Conservation (phyloP, 2,329 filamentous ascomycete species). For the Cercospora beticola region DNA sequence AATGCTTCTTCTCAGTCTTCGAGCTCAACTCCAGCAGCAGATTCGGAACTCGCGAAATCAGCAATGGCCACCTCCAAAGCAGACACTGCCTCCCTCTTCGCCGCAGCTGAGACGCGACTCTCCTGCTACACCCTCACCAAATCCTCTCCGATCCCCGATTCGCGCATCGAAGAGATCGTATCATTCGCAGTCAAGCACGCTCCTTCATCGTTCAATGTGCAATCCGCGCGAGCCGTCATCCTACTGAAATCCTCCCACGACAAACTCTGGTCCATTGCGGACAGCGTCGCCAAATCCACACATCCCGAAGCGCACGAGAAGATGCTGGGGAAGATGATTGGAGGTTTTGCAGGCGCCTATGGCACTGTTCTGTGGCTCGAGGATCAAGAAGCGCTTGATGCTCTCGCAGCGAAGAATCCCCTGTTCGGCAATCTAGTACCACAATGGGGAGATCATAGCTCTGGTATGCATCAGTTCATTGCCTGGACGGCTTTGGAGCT, state of each 20-base stretch:
- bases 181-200: constrained; percentile 62
- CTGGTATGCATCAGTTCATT: constrained; percentile 47
- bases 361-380: constrained; percentile 59
- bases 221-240: constrained; percentile 74
- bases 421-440: constrained; percentile 22
- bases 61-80: constrained; percentile 9
- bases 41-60: not conserved
- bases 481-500: constrained; percentile 34
- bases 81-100: constrained; percentile 28
- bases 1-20: not conserved
- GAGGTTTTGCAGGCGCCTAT: constrained; percentile 66
- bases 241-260: constrained; percentile 79
- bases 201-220: constrained; percentile 84
- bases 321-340: constrained; percentile 50
- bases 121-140: constrained; percentile 45
- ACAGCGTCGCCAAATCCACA: constrained; percentile 62
- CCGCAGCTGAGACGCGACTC: constrained; percentile 33
- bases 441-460: constrained; percentile 40
- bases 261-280: constrained; percentile 71
- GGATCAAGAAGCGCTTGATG: constrained; percentile 17
- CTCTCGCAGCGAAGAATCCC: constrained; percentile 21
- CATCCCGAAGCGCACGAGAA: constrained; percentile 65
- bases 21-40: not conserved
- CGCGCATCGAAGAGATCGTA: constrained; percentile 64
- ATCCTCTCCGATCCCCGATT: constrained; percentile 66